Evolutionary conservation across 257 asterid genomes (phyloP).

Genomic region (Jasminum sambac): DNA sequence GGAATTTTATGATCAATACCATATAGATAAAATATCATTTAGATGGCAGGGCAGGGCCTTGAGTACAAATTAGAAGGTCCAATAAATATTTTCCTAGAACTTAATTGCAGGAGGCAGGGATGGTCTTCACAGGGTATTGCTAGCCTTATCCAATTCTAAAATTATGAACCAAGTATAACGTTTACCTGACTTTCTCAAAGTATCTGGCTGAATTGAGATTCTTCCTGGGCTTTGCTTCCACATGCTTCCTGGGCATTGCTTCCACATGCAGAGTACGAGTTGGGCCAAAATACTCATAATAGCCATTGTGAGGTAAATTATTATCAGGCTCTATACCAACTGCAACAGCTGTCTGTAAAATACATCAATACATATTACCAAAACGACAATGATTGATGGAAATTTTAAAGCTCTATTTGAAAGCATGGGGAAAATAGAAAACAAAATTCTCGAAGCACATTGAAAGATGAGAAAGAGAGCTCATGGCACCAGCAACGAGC

Average conservation of each 20-base stretch:
- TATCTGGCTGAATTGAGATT: slow-evolving; percentile 60
- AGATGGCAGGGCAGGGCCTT: not conserved
- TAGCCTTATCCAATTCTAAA: not conserved
- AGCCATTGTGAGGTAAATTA: slow-evolving; percentile 75
- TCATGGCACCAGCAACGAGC: slow-evolving; percentile 78
- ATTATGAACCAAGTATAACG: slow-evolving; percentile 4
- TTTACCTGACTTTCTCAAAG: slow-evolving; percentile 74
- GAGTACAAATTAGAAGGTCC: not conserved
- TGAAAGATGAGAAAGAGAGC: slow-evolving; percentile 18
- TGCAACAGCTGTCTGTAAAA: slow-evolving; percentile 84
- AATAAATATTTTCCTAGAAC: not conserved
- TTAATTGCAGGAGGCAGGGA: not conserved
- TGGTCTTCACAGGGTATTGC: not conserved
- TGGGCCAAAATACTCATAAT: slow-evolving; percentile 87
- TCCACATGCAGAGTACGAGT: slow-evolving; percentile 73
- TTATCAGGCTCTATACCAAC: slow-evolving; percentile 85
- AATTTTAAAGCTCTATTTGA: not conserved
- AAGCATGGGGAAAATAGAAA: not conserved
- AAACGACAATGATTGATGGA: not conserved
- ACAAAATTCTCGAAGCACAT: not conserved
- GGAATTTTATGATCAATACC: no score
- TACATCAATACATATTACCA: slow-evolving; percentile 16
- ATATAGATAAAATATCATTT: no score
- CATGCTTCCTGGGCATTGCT: slow-evolving; percentile 62
- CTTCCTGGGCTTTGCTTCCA: slow-evolving; percentile 63